phyloP scores from a whole-genome alignment of 2,329 filamentous ascomycete species.

The Aspergillus alliaceus region DNA sequence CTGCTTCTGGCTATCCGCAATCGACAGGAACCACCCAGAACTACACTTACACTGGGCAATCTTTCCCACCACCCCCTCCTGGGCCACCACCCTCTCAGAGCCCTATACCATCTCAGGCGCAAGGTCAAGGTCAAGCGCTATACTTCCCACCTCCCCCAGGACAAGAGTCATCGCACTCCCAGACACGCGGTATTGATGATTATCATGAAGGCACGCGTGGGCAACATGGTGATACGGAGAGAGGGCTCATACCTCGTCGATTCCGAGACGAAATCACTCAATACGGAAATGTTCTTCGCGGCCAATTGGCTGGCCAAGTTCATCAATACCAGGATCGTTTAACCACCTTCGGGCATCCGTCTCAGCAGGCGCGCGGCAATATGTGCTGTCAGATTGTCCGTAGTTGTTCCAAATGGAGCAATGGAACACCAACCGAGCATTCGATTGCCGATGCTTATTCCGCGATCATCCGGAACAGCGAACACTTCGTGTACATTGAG shows the following conservation, averaged over 20 bases:
- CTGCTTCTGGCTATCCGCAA: slow-evolving; percentile 9
- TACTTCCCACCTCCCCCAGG: slow-evolving; percentile 45
- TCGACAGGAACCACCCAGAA: slow-evolving; percentile 16
- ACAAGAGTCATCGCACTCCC: slow-evolving; percentile 31
- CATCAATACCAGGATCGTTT: slow-evolving; percentile 46
- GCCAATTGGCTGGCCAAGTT: slow-evolving; percentile 43
- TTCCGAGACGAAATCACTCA: slow-evolving; percentile 39
- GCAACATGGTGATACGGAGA: slow-evolving; percentile 34
- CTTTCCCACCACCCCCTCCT: slow-evolving; percentile 42
- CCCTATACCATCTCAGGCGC: slow-evolving; percentile 11
- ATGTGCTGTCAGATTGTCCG: slow-evolving; percentile 57
- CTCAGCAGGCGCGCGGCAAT: slow-evolving; percentile 29
- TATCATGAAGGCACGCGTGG: slow-evolving; percentile 34
- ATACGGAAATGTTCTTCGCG: slow-evolving; percentile 40
- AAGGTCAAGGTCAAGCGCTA: slow-evolving; percentile 31
- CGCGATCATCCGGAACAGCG: slow-evolving; percentile 79
- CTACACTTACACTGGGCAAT: slow-evolving; percentile 33
- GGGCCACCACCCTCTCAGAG: slow-evolving; percentile 24
- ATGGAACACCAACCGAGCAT: slow-evolving; percentile 77
- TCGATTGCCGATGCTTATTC: slow-evolving; percentile 84
- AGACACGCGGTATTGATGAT: slow-evolving; percentile 34
- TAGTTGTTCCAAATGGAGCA: slow-evolving; percentile 95
- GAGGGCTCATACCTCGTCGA: slow-evolving; percentile 33
- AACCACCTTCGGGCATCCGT: slow-evolving; percentile 23
- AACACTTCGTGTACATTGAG: slow-evolving; percentile 96